Conservation (phyloP, 2,329 filamentous ascomycete genomes). For the Botryotinia calthae region DNA sequence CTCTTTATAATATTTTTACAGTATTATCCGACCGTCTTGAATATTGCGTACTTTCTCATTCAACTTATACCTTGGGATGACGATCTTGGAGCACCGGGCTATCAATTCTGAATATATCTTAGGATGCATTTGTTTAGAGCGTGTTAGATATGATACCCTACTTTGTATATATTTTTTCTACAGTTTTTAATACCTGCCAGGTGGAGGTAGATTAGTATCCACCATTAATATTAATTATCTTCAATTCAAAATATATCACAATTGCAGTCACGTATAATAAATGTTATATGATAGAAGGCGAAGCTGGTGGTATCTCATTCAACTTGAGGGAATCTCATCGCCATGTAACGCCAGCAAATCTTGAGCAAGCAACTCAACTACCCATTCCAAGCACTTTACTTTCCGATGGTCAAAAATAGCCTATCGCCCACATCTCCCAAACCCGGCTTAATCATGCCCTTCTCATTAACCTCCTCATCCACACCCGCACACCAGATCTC, state of each 20-base stretch:
- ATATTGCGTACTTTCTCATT: constrained; percentile 26
- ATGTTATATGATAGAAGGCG: neutral
- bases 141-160: constrained; percentile 23
- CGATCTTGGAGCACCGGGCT: constrained; percentile 20
- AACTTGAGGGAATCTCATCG: neutral
- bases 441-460: constrained; percentile 87
- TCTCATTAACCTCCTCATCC: constrained; percentile 69
- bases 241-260: neutral
- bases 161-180: constrained; percentile 23
- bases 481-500: constrained; percentile 82
- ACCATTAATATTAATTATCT: constrained; percentile 16
- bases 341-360: neutral
- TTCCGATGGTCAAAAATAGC: constrained; percentile 84
- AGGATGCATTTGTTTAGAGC: constrained; percentile 6
- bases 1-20: constrained; percentile 28
- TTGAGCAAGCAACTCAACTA: neutral
- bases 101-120: constrained; percentile 16
- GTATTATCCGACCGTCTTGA: constrained; percentile 28
- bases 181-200: constrained; percentile 11
- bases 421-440: constrained; percentile 89
- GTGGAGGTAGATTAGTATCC: constrained; percentile 21
- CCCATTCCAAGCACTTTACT: constrained; percentile 47
- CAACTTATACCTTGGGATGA: constrained; percentile 34
- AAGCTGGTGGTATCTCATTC: constrained; percentile 16
- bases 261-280: neutral